Conservation (phyloP, 331 rosid species). For the Stylosanthes scabra region DNA sequence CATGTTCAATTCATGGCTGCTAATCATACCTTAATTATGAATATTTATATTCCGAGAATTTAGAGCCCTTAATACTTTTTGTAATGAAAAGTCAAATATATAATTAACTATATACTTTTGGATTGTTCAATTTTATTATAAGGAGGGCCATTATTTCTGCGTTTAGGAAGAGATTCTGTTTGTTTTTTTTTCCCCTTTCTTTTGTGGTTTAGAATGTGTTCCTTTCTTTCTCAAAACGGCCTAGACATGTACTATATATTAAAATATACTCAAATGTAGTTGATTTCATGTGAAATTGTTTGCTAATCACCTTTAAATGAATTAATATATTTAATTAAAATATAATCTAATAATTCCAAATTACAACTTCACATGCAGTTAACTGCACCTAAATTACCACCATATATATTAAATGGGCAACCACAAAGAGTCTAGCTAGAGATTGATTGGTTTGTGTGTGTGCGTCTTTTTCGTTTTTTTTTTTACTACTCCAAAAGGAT, state of each 20-base stretch:
- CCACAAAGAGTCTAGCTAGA: too few species aligned
- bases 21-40: not conserved
- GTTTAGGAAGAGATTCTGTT: slow-evolving; percentile 19
- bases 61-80: not conserved
- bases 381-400: too few species aligned
- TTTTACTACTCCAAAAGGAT: too few species aligned
- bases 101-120: not conserved
- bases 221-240: not conserved
- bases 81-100: not conserved
- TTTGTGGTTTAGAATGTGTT: slow-evolving; percentile 20
- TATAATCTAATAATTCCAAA: too few species aligned
- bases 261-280: too few species aligned
- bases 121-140: not conserved
- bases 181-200: not conserved
- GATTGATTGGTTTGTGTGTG: too few species aligned
- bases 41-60: not conserved
- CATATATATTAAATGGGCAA: too few species aligned
- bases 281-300: too few species aligned
- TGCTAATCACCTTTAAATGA: too few species aligned
- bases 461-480: too few species aligned
- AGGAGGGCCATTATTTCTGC: not conserved
- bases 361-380: too few species aligned
- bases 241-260: not conserved
- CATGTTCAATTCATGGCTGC: not conserved
- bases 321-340: too few species aligned